Percentiles rank a stretch among this genome's conserved stretches.
Conservation (phyloP, 2,329 filamentous ascomycete species). For the Grosmannia serpens region DNA sequence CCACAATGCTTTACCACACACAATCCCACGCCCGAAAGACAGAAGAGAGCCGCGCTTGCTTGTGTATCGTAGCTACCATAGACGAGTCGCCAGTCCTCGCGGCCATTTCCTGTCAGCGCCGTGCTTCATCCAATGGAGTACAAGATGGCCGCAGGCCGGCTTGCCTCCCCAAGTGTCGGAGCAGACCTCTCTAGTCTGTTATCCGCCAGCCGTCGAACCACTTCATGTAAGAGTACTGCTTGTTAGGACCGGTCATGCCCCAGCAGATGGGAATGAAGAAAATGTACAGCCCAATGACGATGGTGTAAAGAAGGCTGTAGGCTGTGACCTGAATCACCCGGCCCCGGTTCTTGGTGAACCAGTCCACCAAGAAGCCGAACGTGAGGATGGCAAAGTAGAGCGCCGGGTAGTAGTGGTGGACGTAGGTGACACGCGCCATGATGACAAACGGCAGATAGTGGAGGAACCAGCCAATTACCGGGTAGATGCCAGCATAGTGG, state of each 20-base stretch:
- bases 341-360: conserved; percentile 58
- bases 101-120: not conserved
- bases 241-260: conserved; percentile 80
- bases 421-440: conserved; percentile 98
- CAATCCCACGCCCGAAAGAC: not conserved
- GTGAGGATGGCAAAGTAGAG: conserved; percentile 93
- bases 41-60: not conserved
- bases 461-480: conserved; percentile 84
- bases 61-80: not conserved
- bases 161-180: not conserved
- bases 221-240: conserved; percentile 82
- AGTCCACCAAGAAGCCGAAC: conserved; percentile 81
- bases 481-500: conserved; percentile 87
- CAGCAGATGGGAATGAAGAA: conserved; percentile 91
- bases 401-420: conserved; percentile 98
- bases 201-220: conserved; percentile 88
- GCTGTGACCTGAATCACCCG: conserved; percentile 52
- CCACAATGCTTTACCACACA: not conserved
- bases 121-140: not conserved
- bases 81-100: not conserved
- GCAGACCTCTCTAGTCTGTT: conserved; percentile 40
- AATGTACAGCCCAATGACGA: conserved; percentile 72
- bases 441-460: conserved; percentile 93
- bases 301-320: conserved; percentile 64
- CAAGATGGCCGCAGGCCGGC: not conserved